Evolutionary conservation across 768 basidiomycete species (phyloP), one percentile per base, ranked within the genome.

Genomic region (Boletus edulis): DNA sequence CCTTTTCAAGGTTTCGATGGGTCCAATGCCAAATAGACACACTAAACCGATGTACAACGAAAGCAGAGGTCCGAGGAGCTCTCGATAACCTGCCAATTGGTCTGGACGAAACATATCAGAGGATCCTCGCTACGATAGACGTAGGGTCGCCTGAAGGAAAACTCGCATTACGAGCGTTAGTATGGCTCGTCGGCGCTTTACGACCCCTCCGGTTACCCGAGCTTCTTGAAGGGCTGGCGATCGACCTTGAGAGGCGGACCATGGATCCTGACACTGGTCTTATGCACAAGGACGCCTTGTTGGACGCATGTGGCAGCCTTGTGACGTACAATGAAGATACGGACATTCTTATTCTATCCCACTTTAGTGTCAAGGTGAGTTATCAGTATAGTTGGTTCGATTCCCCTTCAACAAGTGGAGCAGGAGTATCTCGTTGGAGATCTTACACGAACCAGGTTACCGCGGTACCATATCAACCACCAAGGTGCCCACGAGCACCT

Each of bases 311-410:
- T 37, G 34, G 61, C 3, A 60, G 51, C n/a, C 58, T 65, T 3
- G 64, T 65, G 35, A 52, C 37, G 9, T 49, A 60, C 15, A 53
- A 60, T 24, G 51, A 60, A 18, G 46, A 51, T 20, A 62, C 61
- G 3, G 22, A 20, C 5, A 32, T 60, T 12, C n/a, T 62, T 3
- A 51, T 59, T 7, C 45, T 65, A 14, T 65, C 64, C 3, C 64
- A 65, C 42, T 65, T 56, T 20, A 65, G 64, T 34, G 64, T 66
- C 45, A 65, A 62, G 58, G 64, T 62, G 43, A 40, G 54, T 32
- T 8, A 3, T 27, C n/a, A 1, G 4, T 22, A 24, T n/a, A 1
- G 0, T 31, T 20, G 4, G 17, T 41, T 13, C 5, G 9, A 48
- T 13, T 40, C 2, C 12, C 4, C 4, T 22, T 47, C 8, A 34